Evolutionary conservation across 805 yeast species (phyloP), one percentile per base, ranked within the genome.

Genomic region (Candida peoriensis): DNA sequence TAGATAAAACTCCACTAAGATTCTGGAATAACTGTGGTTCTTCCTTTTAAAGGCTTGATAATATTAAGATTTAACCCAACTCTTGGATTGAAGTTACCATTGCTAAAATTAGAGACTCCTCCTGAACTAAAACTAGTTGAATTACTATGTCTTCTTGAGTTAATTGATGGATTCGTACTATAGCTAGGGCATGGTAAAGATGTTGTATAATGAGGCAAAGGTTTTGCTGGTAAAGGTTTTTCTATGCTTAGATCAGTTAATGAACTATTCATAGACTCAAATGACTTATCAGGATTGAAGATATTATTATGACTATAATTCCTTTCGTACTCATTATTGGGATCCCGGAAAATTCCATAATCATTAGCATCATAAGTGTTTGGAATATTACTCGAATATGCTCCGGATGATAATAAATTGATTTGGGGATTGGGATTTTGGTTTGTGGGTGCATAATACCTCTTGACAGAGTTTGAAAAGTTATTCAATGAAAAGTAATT

Each of bases 41-140:
- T 51, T 15, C 83, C 82, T 35, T 78, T 63, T 25, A 77, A 28
- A 1, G 84, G 83, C 52, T 77, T 78, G 14, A 79, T 75, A 7
- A 81, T 79, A 34, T 76, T 58, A 40, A 78, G 59, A 50, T 76
- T 74, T 32, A 76, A 57, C 1, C 81, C 81, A 15, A 61, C 58
- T 40, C 63, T 61, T 11, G 30, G 26, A 7, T 17, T 12, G 2
- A 4, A 25, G 10, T 25, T 19, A 9, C 39, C 39, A 23, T 25
- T 19, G 28, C 19, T 11, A 8, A 26, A 33, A 21, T 19, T 30
- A 24, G 20, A 23, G n/a, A n/a, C n/a, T n/a, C n/a, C n/a, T n/a
- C n/a, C n/a, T n/a, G n/a, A n/a, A n/a, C n/a, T n/a, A n/a, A n/a
- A n/a, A n/a, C n/a, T n/a, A 16, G 19, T 25, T 4, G 28, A 25